Evolutionary conservation across 2,329 filamentous ascomycete species (phyloP).

Genomic region (Beauveria sp.): DNA sequence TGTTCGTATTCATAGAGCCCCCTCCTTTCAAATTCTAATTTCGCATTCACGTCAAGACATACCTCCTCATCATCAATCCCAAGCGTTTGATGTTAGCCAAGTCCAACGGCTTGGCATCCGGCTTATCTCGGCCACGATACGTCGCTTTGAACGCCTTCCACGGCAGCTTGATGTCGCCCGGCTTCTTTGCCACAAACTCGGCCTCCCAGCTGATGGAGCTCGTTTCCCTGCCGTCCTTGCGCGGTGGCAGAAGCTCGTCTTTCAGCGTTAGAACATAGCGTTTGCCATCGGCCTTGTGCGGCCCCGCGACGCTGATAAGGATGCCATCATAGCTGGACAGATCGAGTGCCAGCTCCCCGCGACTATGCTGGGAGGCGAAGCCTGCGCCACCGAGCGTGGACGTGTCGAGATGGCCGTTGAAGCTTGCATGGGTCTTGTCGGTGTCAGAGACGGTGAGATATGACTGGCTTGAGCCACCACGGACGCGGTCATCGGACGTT

Average conservation of each 20-base stretch:
- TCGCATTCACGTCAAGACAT: neutral
- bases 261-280: slow-evolving; percentile 70
- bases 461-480: slow-evolving; percentile 60
- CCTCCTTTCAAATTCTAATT: no score
- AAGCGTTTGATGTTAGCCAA: slow-evolving; percentile 54
- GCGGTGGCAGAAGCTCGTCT: slow-evolving; percentile 51
- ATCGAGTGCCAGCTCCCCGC: no score
- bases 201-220: slow-evolving; percentile 68
- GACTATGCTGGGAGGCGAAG: no score
- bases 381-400: no score
- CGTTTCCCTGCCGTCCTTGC: slow-evolving; percentile 61
- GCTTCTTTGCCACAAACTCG: slow-evolving; percentile 43
- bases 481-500: slow-evolving; percentile 66
- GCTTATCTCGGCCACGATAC: slow-evolving; percentile 60
- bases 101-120: slow-evolving; percentile 53
- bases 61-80: slow-evolving; percentile 60
- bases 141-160: slow-evolving; percentile 63
- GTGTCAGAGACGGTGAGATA: slow-evolving; percentile 30
- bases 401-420: slow-evolving; percentile 25
- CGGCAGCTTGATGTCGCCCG: slow-evolving; percentile 12
- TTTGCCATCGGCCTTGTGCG: slow-evolving; percentile 46
- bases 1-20: no score
- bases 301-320: neutral
- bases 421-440: slow-evolving; percentile 38
- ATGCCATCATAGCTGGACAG: no score